Evolutionary conservation across 2,329 filamentous ascomycete genomes (phyloP), one percentile per base, ranked within the genome.

Genomic region (Phaeomoniella chlamydospora): DNA sequence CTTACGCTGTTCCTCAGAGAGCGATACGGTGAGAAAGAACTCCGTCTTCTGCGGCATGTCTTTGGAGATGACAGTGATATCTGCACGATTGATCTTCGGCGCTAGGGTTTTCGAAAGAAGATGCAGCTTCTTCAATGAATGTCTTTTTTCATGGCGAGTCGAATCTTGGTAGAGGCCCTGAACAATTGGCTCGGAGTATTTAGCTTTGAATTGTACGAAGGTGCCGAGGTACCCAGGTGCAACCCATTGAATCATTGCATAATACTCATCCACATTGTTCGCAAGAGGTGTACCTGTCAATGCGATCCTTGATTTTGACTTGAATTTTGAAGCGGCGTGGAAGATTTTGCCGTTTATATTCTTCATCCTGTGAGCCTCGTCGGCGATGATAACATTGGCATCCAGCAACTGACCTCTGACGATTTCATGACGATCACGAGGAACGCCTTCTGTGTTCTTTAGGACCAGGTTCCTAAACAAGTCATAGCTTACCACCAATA

Each of bases 241-340:
- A 35, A 90, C 75, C 84, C 85, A 94, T 43, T 87, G 72, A 39
- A 94, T 79, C 73, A 93, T 83, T n/a, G 76, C 62, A 49, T 78
- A 85, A 49, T 93, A 93, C 47, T 94, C 87, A 17, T 70, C 62
- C 0, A 94, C 74, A 35, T 84, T 81, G 50, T 94, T 94, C 3
- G 82, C 77, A 35, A 94, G 62, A 1, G 87, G 87, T 0, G 86
- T 88, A 1, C 86, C 87, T 1, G 86, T 93, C 41, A 94, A 64
- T 4, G 85, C 87, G 43, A 94, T 81, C 9, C 86, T 75, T 40
- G 69, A 77, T 37, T 62, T 71, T 0, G 85, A 81, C 40, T 54
- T 64, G 50, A 94, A 79, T 9, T 61, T 54, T 2, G 61, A 59
- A 14, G 77, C 72, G 4, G 70, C 65, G 26, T 55, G 43, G 31